Percentiles rank a stretch among this genome's conserved stretches.
phyloP scores from a whole-genome alignment of 768 basidiomycete species.

The Xerocomus potaroensis region DNA sequence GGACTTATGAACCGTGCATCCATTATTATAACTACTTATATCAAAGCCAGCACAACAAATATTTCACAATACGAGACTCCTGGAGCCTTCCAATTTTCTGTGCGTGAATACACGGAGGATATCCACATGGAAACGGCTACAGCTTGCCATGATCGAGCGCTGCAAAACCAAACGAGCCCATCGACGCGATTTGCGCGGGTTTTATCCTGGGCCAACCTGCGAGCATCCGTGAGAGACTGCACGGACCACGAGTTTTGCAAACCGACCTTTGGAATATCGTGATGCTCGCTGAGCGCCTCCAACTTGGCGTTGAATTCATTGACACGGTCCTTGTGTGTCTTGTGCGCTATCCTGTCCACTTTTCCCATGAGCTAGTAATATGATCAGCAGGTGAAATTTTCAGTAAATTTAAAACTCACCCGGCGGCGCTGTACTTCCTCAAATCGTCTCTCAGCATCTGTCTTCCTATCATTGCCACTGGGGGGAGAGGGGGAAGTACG shows the following conservation, averaged over 20 bases:
- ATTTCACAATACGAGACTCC: conserved; percentile 32
- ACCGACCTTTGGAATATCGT: conserved; percentile 87
- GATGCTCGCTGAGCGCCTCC: conserved; percentile 86
- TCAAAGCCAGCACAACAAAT: conserved; percentile 31
- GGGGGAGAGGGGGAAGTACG: conserved; percentile 57
- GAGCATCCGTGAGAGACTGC: conserved; percentile 23
- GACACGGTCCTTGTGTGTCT: conserved; percentile 93
- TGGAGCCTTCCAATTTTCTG: conserved; percentile 24
- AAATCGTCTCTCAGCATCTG: conserved; percentile 84
- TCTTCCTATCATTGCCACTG: conserved; percentile 55
- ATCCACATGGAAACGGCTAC: conserved; percentile 18
- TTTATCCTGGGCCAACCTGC: conserved; percentile 86
- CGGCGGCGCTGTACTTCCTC: conserved; percentile 81
- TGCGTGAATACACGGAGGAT: conserved; percentile 19
- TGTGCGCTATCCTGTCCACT: conserved; percentile 71
- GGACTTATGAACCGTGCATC: conserved; percentile 32
- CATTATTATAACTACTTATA: conserved; percentile 38
- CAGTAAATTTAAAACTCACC: conserved; percentile 42
- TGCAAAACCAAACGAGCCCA: conserved; percentile 15
- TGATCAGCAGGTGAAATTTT: conserved; percentile 7
- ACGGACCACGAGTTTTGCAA: conserved; percentile 23
- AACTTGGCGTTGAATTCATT: conserved; percentile 85
- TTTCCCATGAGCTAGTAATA: conserved; percentile 60
- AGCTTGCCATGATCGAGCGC: conserved; percentile 13
- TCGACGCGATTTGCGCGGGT: conserved; percentile 30